A percentile compares a stretch with the other conserved stretches of the same genome.
These are phyloP conservation scores for Suhomyces wounanorum DNA, from an alignment of 1,139 yeast species.

Conservation along the genomic window DNA sequence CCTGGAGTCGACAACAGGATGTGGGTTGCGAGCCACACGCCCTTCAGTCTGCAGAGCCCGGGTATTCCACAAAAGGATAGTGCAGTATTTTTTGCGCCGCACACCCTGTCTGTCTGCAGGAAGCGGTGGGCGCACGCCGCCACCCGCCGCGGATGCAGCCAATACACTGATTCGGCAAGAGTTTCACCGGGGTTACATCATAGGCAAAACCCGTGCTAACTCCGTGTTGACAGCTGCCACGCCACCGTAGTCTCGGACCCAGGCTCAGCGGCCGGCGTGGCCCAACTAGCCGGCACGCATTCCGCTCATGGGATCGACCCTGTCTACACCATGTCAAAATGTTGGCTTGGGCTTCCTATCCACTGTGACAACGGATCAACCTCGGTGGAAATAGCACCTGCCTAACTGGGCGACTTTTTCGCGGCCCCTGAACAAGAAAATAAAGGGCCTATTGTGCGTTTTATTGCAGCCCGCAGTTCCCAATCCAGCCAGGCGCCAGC, in stretches of 20 bases:
- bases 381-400: constrained; percentile 1
- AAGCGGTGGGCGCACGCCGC: neutral
- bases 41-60: neutral
- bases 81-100: constrained; percentile 3
- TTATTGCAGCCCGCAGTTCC: neutral
- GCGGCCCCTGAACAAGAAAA: constrained; percentile 11
- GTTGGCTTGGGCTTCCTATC: neutral
- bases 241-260: neutral
- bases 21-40: neutral
- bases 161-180: constrained; percentile 2
- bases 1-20: neutral
- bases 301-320: neutral
- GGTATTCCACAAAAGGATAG: neutral
- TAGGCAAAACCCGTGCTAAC: neutral
- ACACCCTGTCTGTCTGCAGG: constrained; percentile 1
- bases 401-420: constrained; percentile 3
- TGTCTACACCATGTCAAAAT: neutral
- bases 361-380: constrained; percentile 1
- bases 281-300: neutral
- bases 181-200: constrained; percentile 3
- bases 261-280: neutral
- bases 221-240: neutral
- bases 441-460: constrained; percentile 8
- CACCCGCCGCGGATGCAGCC: constrained; percentile 1
- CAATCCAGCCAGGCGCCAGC: neutral